These are phyloP conservation scores for Solanum virginianum DNA, from an alignment of 257 asterid species.

Conservation along the genomic window DNA sequence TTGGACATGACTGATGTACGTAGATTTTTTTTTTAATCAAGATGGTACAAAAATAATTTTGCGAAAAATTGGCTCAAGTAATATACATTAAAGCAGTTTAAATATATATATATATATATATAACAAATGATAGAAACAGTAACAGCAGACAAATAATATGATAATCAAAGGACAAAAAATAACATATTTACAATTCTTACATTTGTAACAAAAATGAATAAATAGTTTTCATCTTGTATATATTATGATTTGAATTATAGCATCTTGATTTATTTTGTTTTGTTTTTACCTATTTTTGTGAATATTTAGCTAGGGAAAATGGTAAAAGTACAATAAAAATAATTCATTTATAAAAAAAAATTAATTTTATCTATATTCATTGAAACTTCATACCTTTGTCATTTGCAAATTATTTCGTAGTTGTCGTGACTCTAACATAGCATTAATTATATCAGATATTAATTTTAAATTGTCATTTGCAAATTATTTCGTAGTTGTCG, in stretches of 20 bases:
- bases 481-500: background rate
- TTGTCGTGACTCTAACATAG: background rate
- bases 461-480: background rate
- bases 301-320: no score
- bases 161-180: background rate
- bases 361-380: no score
- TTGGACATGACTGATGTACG: no score
- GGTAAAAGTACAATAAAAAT: no score
- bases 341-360: no score
- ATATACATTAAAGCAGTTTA: rapidly evolving
- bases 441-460: background rate
- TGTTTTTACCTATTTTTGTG: no score
- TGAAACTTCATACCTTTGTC: background rate
- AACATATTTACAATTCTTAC: no score
- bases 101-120: background rate
- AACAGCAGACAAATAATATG: background rate
- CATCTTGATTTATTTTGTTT: no score
- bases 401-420: background rate
- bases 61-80: background rate
- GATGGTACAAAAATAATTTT: background rate
- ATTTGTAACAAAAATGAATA: no score
- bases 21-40: no score
- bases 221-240: no score
- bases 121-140: background rate
- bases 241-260: no score